Evolutionary conservation across 805 yeast species (phyloP).

Genomic region (Priceomyces castillae): DNA sequence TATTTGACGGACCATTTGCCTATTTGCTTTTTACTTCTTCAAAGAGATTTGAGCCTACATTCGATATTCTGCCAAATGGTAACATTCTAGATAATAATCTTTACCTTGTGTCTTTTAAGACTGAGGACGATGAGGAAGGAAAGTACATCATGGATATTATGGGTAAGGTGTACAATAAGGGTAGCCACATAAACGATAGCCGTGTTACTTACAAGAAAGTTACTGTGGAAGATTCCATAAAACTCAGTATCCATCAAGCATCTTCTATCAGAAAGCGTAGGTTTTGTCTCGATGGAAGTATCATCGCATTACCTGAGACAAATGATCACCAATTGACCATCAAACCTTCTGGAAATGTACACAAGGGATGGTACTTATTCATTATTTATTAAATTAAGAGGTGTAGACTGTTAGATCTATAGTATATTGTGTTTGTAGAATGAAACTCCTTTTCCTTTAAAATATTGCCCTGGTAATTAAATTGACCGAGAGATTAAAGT

Average conservation of each 20-base stretch:
- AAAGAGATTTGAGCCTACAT: slow-evolving; percentile 55
- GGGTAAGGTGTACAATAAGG: slow-evolving; percentile 54
- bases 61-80: slow-evolving; percentile 62
- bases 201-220: slow-evolving; percentile 46
- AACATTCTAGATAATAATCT: slow-evolving; percentile 40
- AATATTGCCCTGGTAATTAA: too few species aligned
- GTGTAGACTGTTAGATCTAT: too few species aligned
- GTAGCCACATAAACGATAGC: slow-evolving; percentile 49
- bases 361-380: slow-evolving; percentile 20
- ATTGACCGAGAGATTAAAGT: too few species aligned
- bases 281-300: slow-evolving; percentile 68
- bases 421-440: too few species aligned
- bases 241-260: slow-evolving; percentile 13
- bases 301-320: slow-evolving; percentile 30
- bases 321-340: slow-evolving; percentile 13
- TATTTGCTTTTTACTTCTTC: slow-evolving; percentile 60
- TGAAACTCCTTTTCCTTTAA: too few species aligned
- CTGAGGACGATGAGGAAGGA: slow-evolving; percentile 21
- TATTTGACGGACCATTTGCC: slow-evolving; percentile 44
- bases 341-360: slow-evolving; percentile 16
- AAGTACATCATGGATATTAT: slow-evolving; percentile 51
- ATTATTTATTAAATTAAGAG: slow-evolving; percentile 8
- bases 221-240: slow-evolving; percentile 23
- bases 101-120: slow-evolving; percentile 47
- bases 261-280: slow-evolving; percentile 33